Percentiles rank a stretch among this genome's conserved stretches.
Evolutionary conservation across 371 early-diverging fungal species (phyloP).

Genomic region (Homolaphlyctis polyrhiza): DNA sequence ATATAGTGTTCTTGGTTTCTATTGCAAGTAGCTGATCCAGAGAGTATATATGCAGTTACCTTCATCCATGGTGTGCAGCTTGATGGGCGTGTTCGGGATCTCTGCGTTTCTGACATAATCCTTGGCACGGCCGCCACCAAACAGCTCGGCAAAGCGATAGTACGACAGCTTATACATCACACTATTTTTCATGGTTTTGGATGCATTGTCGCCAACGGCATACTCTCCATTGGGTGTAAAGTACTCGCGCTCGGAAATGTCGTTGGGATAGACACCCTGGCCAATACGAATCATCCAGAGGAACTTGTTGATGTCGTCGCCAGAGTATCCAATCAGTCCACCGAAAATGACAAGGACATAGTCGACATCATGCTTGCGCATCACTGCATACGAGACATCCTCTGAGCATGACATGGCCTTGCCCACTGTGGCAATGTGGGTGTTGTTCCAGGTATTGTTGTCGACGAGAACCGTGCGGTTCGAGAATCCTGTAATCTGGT

Average conservation of each 20-base stretch:
- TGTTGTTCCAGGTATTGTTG: slow-evolving; percentile 99
- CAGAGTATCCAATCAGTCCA: slow-evolving; percentile 92
- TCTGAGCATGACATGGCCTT: slow-evolving; percentile 89
- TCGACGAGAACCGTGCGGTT: slow-evolving; percentile 96
- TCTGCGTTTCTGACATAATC: slow-evolving; percentile 87
- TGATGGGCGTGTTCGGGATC: slow-evolving; percentile 72
- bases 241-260: slow-evolving; percentile 81
- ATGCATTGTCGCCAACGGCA: slow-evolving; percentile 85
- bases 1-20: too few species aligned
- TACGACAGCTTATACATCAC: slow-evolving; percentile 97
- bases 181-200: slow-evolving; percentile 82
- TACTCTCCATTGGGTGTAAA: slow-evolving; percentile 90
- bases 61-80: slow-evolving; percentile 84
- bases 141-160: slow-evolving; percentile 87
- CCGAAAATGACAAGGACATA: slow-evolving; percentile 97
- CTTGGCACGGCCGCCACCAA: slow-evolving; percentile 60
- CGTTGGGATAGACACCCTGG: slow-evolving; percentile 93
- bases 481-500: slow-evolving; percentile 99
- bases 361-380: slow-evolving; percentile 89
- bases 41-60: too few species aligned
- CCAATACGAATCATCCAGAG: slow-evolving; percentile 99
- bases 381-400: slow-evolving; percentile 83
- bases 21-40: too few species aligned
- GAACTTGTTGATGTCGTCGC: slow-evolving; percentile 99
- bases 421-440: slow-evolving; percentile 98